Evolutionary conservation across 2,329 filamentous ascomycete species (phyloP), one percentile per base, ranked within the genome.

Genomic region (Aspergillus clavatus): DNA sequence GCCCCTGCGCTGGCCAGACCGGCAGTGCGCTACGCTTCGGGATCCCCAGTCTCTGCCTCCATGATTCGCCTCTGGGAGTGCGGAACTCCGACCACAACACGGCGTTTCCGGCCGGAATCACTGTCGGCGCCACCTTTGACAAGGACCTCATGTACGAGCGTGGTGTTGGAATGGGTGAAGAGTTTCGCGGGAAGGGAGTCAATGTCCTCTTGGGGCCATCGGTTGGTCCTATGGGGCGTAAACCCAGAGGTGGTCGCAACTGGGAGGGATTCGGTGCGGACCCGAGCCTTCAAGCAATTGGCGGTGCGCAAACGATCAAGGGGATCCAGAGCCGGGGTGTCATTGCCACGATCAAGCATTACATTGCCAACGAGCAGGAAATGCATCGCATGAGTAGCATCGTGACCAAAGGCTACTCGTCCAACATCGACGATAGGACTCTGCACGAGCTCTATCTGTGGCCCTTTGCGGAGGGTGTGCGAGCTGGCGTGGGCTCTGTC

Each of bases 51-150:
- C 73, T 89, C 5, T 87, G 84, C 57, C 71, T 87, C 3, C 82
- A 87, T 52, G 86, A 90, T 61, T 81, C 80, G 0, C 83, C 85
- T 1, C 72, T 85, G 26, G 87, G 87, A 2, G 73, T 93, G 11
- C 79, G 85, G 22, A 79, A 80, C n/a, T 81, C 84, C 1, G 85
- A 89, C 52, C 81, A 87, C 48, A 81, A 83, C 42, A 89, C 86
- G 0, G 85, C 81, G 0, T 93, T 91, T 55, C 87, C 87, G 0
- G 78, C 86, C 7, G 87, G 86, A n/a, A 86, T 91, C 54, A 89
- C 84, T 0, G 79, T 78, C 1, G 86, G 84, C 14, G 84, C 85
- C 2, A 89, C 86, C 0, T 89, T 82, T 61, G 83, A 86, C 66
- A 89, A 88, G 68, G 72, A 78, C 12, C 70, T 89, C 40, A 83